Base-by-base conservation (phyloP, 2,329 filamentous ascomycete genomes). In the Penicillium nordicum region DNA sequence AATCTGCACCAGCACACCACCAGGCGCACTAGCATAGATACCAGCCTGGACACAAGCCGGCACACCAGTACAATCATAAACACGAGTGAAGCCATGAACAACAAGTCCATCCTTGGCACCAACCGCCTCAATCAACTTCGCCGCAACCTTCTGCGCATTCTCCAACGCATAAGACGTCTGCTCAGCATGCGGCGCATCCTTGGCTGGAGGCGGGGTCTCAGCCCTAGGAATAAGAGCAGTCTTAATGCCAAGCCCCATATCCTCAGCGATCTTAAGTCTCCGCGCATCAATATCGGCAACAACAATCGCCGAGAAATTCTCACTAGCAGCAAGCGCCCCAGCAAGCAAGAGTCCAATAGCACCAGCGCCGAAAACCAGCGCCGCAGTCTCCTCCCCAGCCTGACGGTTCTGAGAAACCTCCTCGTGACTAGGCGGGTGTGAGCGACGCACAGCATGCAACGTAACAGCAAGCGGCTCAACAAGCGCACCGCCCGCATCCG, bases 381-480 rank as follows among this genome's bases (percentile, higher is more conserved):
- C 82, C 0, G 78, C 79, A 9, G 78, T 76, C 5, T 68, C 67
- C 47, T 73, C 70, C n/a, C 67, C 66, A 5, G 66, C 59, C 50
- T 78, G 73, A 48, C 77, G 69, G 2, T 76, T 79, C 16, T 77
- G 72, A 0, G 62, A 60, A 2, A 73, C 69, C 7, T 71, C 64
- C 4, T 71, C 70, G 8, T 59, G 59, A 3, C 68, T 70, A 4
- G 79, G 75, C 59, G 82, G 78, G 47, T 77, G 73, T 49, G 82
- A 84, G 49, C 84, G 75, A 49, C 81, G 77, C 43, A 82, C 80
- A 1, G 82, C 84, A 68, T 87, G 84, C 36, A 86, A 74, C 29
- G 82, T 84, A 14, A 87, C 84, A 5, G 83, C 80, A 14, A 87
- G 67, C 1, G 84, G 84, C 69, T 87, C 84, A 9, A 85, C 72